Base-by-base conservation (phyloP, 2,329 filamentous ascomycete genomes). In the Sordariomycetes sp. region DNA sequence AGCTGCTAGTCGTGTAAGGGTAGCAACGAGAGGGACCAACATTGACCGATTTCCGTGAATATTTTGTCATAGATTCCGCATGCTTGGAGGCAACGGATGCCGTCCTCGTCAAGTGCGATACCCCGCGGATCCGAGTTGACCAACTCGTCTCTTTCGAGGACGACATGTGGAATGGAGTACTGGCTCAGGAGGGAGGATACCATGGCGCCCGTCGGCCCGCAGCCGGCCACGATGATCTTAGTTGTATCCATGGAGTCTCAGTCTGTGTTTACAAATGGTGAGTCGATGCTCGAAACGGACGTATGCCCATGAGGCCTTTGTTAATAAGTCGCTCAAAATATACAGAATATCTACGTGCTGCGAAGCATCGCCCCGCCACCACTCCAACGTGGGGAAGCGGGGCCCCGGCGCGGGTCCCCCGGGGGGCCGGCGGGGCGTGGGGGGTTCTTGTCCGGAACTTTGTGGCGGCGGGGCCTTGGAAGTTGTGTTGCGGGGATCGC, bases 61-160 rank as follows among this genome's bases (percentile, higher is more conserved):
- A 64, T 55, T 10, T 64, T 55, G 3, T 62, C 59, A 42, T 65
- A 65, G 5, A 66, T 53, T 3, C 65, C 65, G 3, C 62, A 51
- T 1, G 53, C 62, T 24, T 67, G 64, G 3, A 65, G 52, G 10
- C 58, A 52, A 2, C 66, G 62, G 39, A 69, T 64, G 4, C 65
- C 67, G 57, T 68, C 67, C 52, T 66, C 67, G 20, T 66, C 64
- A 15, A 69, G 59, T 1, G 63, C 64, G 42, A 69, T 67, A 3
- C 67, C 67, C 5, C 66, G 59, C 2, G 66, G 67, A 57, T 69
- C 67, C 8, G 55, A 56, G 2, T 59, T 66, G 32, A 69, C 62
- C 10, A 60, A 59, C 3, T 28, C 10, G 15, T 67, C 64, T 52
- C 61, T 63, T 54, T 69, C 67, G 7, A 69, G 54, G 2, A 67